Percentiles rank a stretch among this genome's conserved stretches.
Evolutionary conservation across 768 basidiomycete species (phyloP).

Genomic region (Sarcodon aspratus): DNA sequence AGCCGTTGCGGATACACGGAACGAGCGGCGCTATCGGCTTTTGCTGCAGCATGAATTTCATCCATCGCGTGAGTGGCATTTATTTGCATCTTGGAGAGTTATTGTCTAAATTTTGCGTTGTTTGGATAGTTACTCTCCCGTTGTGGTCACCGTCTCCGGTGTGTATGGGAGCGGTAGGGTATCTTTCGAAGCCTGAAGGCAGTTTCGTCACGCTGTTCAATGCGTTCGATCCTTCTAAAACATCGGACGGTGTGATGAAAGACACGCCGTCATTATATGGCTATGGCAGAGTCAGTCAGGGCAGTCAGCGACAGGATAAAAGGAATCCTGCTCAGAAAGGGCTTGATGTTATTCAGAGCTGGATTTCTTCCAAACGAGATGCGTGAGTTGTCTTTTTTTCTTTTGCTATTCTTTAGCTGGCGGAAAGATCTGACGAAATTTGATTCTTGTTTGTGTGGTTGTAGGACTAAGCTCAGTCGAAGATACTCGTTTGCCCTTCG

Average conservation of each 20-base stretch:
- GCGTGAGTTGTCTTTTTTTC: slow-evolving; percentile 21
- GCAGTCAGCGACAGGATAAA: slow-evolving; percentile 41
- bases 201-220: slow-evolving; percentile 66
- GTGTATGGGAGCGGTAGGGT: slow-evolving; percentile 65
- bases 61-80: slow-evolving; percentile 37
- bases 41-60: slow-evolving; percentile 61
- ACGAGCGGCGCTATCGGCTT: slow-evolving; percentile 62
- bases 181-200: slow-evolving; percentile 55
- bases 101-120: slow-evolving; percentile 1
- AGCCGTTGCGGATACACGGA: slow-evolving; percentile 27
- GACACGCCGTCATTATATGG: slow-evolving; percentile 49
- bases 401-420: neutral
- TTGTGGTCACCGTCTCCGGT: slow-evolving; percentile 62
- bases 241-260: slow-evolving; percentile 29
- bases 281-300: slow-evolving; percentile 45
- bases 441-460: neutral
- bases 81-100: neutral
- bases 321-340: slow-evolving; percentile 48
- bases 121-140: slow-evolving; percentile 26
- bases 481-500: slow-evolving; percentile 51
- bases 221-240: slow-evolving; percentile 41
- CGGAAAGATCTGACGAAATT: neutral
- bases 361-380: slow-evolving; percentile 25
- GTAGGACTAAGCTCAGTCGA: slow-evolving; percentile 35
- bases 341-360: slow-evolving; percentile 40